Conservation (phyloP, 192 early-diverging fungal genomes). For the Radiomyces spectabilis region DNA sequence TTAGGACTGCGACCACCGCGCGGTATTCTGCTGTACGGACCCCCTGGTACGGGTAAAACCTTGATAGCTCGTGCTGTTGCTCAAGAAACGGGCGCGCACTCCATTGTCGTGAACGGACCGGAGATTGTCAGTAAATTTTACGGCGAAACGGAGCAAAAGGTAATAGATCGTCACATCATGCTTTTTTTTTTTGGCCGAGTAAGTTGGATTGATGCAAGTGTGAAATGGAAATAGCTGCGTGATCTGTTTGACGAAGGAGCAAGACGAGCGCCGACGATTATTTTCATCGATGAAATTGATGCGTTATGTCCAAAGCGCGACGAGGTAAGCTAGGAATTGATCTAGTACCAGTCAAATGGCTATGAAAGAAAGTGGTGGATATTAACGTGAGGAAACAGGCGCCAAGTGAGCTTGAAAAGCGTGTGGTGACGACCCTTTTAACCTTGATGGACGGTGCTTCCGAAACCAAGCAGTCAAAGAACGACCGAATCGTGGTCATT, state of each 20-base stretch:
- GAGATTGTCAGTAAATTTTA: conserved; percentile 87
- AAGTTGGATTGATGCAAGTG: background rate
- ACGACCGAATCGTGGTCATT: conserved; percentile 64
- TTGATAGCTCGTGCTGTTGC: conserved; percentile 88
- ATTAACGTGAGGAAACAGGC: no score
- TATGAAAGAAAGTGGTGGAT: background rate
- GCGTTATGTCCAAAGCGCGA: conserved; percentile 85
- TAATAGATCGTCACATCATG: conserved; percentile 14
- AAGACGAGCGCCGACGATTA: conserved; percentile 68
- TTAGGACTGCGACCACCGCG: conserved; percentile 79
- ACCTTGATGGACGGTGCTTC: conserved; percentile 85
- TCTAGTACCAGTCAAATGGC: no score
- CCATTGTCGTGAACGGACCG: conserved; percentile 85
- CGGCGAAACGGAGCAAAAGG: conserved; percentile 89
- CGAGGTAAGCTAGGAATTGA: conserved; percentile 38
- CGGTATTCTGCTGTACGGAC: conserved; percentile 84
- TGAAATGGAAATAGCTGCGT: conserved; percentile 42
- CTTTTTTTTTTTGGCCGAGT: background rate
- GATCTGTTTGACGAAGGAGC: conserved; percentile 68
- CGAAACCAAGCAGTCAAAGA: background rate
- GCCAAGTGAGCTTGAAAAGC: conserved; percentile 77
- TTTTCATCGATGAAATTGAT: conserved; percentile 95
- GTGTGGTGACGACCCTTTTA: conserved; percentile 88
- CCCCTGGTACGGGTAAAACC: conserved; percentile 96
- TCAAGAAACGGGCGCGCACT: conserved; percentile 57